Percentiles rank a stretch among this genome's conserved stretches.
These are phyloP conservation scores for Phaeophleospora eucalypticola DNA, from an alignment of 2,329 filamentous ascomycete genomes.

Conservation along the genomic window DNA sequence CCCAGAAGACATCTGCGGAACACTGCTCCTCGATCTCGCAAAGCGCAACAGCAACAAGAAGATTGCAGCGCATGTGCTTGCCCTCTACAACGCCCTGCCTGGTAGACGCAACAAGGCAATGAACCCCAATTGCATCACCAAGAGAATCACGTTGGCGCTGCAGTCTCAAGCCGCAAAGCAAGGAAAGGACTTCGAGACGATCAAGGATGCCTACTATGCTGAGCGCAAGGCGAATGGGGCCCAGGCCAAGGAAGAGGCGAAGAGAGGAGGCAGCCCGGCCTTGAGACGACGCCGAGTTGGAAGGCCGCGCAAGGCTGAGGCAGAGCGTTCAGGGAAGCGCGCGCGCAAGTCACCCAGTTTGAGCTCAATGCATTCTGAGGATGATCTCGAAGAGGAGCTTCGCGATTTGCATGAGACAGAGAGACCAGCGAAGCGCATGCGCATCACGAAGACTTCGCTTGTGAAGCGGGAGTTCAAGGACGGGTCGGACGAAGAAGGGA, in stretches of 20 bases:
- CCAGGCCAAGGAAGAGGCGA: not conserved
- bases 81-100: conserved; percentile 1
- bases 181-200: not conserved
- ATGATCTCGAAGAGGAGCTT: not conserved
- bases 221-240: not conserved
- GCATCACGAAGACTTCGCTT: not conserved
- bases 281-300: not conserved
- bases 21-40: conserved; percentile 1
- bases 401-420: not conserved
- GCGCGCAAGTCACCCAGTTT: not conserved
- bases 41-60: conserved; percentile 1
- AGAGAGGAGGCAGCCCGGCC: not conserved
- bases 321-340: not conserved
- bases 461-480: not conserved
- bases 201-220: not conserved
- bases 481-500: not conserved
- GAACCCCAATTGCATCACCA: not conserved
- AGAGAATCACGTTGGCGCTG: not conserved
- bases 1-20: conserved; percentile 3
- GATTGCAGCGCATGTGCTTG: not conserved
- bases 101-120: not conserved
- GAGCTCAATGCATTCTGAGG: not conserved
- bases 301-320: not conserved
- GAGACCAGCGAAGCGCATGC: not conserved
- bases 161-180: not conserved